These are phyloP conservation scores for Moesziomyces sp. DNA, from an alignment of 1,284 basidiomycete genomes.

Conservation along the genomic window DNA sequence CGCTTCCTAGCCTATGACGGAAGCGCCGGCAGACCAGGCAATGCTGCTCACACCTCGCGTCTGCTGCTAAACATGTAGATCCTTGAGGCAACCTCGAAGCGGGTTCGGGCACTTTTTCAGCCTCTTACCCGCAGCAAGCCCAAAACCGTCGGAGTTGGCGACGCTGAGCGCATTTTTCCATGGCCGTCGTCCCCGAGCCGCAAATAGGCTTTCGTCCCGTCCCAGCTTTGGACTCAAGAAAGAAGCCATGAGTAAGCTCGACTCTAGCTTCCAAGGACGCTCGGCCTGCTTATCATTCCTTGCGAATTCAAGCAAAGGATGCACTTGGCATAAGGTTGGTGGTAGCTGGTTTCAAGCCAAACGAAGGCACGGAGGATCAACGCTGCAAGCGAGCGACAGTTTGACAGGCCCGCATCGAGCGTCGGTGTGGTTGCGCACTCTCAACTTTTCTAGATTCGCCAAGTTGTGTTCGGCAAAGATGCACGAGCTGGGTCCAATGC, in stretches of 20 bases:
- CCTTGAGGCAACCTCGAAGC: neutral
- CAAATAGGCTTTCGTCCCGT: neutral
- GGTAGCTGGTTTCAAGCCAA: too few species aligned
- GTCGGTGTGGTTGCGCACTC: neutral
- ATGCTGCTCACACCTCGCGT: neutral
- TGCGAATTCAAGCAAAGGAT: too few species aligned
- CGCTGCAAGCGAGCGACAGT: neutral
- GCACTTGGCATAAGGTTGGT: too few species aligned
- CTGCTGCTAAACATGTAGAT: neutral
- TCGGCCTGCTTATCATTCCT: too few species aligned
- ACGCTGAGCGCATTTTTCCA: neutral
- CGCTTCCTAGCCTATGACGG: neutral
- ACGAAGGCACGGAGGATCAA: neutral
- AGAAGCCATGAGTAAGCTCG: too few species aligned
- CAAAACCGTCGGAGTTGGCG: neutral
- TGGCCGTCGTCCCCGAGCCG: neutral
- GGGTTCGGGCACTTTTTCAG: neutral
- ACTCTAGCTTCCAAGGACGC: too few species aligned
- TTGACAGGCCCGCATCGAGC: slow-evolving; percentile 1
- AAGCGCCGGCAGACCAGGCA: neutral
- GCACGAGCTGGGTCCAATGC: too few species aligned
- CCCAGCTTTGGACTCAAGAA: too few species aligned
- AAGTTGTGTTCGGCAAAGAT: neutral
- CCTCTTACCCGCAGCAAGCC: too few species aligned
- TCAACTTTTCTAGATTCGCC: neutral